Evolutionary conservation across 257 asterid species (phyloP), one percentile per base, ranked within the genome.

Genomic region (Fraxinus anomala): DNA sequence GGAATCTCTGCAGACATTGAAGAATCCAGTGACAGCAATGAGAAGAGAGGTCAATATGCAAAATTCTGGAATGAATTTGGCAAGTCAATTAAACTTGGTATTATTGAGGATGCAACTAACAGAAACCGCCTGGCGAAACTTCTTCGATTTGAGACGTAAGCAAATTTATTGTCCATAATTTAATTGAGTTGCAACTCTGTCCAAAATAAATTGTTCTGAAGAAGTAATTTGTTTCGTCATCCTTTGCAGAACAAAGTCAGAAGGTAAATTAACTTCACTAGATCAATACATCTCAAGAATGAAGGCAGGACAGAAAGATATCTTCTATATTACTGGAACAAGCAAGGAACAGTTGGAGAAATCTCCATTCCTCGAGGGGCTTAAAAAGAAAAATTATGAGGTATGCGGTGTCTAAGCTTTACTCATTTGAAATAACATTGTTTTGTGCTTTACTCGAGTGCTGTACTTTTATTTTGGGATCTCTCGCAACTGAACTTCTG

Each of bases 311-410:
- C 99, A 96, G 90, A 96, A 96, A 78, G 99, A 96, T 74, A 93
- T 96, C 88, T 96, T 93, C 83, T 96, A 96, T 44, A 92, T 96
- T 65, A 93, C 99, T 47, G 98, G 99, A 78, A 73, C 97, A 34
- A 93, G 87, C 92, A 96, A 93, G 88, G 99, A 96, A 76, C 98
- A 96, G 83, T 78, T 96, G 84, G 97, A 93, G 86, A 93, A 96
- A 83, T 96, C 99, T 69, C 99, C 99, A 12, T 96, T 96, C 97
- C 98, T 96, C 0, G 99, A 96, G 82, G 89, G 96, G 81, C 90
- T 96, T 10, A 82, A 71, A 59, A 96, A 96, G 97, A 96, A 93
- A 77, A 90, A 91, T 80, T 96, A 86, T 14, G 99, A 96, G 97
- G 99, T 91, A 79, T 75, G 49, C 5, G 37, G 40, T 12, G 14